Percentiles rank a stretch among this genome's conserved stretches.
Evolutionary conservation across 1,284 basidiomycete species (phyloP).

Genomic region (Golubevia sp.): DNA sequence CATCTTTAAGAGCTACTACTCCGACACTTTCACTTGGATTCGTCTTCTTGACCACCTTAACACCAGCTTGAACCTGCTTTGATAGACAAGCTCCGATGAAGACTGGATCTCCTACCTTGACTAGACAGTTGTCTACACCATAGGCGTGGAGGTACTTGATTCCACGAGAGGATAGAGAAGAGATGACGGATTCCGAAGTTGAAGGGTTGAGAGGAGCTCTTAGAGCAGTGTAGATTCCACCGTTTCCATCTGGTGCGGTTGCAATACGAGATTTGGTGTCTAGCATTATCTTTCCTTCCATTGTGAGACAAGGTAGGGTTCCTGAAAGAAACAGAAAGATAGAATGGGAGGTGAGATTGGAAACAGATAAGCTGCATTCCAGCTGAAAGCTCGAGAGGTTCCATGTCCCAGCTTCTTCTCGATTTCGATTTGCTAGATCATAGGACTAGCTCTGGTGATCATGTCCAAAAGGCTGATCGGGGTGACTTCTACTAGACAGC

Average conservation of each 20-base stretch:
- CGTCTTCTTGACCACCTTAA: slow-evolving; percentile 93
- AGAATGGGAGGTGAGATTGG: slow-evolving; percentile 10
- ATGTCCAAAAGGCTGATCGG: background rate
- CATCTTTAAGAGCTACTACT: slow-evolving; percentile 82
- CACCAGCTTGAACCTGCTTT: slow-evolving; percentile 83
- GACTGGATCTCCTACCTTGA: slow-evolving; percentile 92
- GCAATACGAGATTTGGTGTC: slow-evolving; percentile 78
- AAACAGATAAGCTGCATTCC: slow-evolving; percentile 5
- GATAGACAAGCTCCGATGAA: slow-evolving; percentile 92
- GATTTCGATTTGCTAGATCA: background rate
- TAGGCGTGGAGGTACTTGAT: slow-evolving; percentile 91
- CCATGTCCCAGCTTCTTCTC: background rate
- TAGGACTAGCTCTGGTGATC: background rate
- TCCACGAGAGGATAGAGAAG: slow-evolving; percentile 77
- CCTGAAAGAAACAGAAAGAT: slow-evolving; percentile 67
- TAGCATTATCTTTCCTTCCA: slow-evolving; percentile 91
- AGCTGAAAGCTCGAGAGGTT: background rate
- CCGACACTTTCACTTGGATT: slow-evolving; percentile 89
- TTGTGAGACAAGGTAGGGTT: slow-evolving; percentile 89
- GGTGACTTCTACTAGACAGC: background rate
- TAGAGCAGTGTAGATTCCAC: slow-evolving; percentile 92
- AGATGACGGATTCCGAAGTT: slow-evolving; percentile 75
- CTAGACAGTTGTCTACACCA: slow-evolving; percentile 98
- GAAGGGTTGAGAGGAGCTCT: slow-evolving; percentile 74
- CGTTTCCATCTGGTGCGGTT: slow-evolving; percentile 96